Evolutionary conservation across 768 basidiomycete species (phyloP), one percentile per base, ranked within the genome.

Genomic region (Lepiota subincarnata): DNA sequence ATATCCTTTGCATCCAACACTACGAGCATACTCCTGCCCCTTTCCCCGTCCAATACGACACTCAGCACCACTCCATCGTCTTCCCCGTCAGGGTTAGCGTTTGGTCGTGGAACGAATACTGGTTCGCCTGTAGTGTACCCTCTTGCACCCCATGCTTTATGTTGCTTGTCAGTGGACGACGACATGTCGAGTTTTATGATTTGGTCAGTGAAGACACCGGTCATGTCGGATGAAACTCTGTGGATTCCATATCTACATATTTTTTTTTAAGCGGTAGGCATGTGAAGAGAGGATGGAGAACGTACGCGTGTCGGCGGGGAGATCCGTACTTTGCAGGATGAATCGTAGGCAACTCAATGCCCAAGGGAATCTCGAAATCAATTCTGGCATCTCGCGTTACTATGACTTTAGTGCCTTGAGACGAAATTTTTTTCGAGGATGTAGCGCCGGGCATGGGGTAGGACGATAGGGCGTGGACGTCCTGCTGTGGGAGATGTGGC

Each of bases 81-180:
- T 2, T 51, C 50, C 14, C n/a, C 31, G 20, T 39, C 8, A 26
- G 6, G 38, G 5, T 2, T 24, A 24, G 14, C 38, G 7, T 16
- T 14, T 0, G 50, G 34, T 12, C 41, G 41, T 18, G 50, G 50
- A 13, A 43, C 41, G 13, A 51, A 51, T 13, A 51, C 43, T 2
- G 41, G 50, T 43, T 43, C 50, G n/a, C 50, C 50, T 3, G 41
- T 43, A 6, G 50, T 51, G 36, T 51, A 51, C 1, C 50, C 50
- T n/a, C n/a, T n/a, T n/a, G n/a, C n/a, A n/a, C n/a, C 50, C 41
- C 50, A 43, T 4, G 41, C 22, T 22, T 43, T 43, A 28, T 19
- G 31, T 7, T 6, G 42, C 8, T 35, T 28, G 5, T 24, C 5
- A 5, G 50, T 13, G 7, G 19, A 6, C 24, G n/a, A n/a, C n/a